Percentiles rank a stretch among this genome's conserved stretches.
Evolutionary conservation across 495 filamentous ascomycete species (phyloP).

Genomic region (Penicillium bovifimosum): DNA sequence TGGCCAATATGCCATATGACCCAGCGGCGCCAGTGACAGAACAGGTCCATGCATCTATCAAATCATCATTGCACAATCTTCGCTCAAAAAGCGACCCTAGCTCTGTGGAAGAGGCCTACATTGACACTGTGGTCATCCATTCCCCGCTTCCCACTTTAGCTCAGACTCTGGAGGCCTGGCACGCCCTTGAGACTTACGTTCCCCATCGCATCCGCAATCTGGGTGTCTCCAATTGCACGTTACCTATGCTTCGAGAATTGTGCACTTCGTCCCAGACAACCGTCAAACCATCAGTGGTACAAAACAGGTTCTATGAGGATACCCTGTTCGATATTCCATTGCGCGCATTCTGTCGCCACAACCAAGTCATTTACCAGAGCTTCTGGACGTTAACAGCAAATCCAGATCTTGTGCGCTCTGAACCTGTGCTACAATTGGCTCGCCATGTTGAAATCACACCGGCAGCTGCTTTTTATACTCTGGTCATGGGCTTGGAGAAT

Average conservation of each 20-base stretch:
- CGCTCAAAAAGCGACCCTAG: constrained; percentile 22
- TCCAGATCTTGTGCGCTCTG: constrained; percentile 47
- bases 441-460: constrained; percentile 37
- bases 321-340: constrained; percentile 57
- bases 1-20: constrained; percentile 55
- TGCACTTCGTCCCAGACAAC: constrained; percentile 33
- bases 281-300: constrained; percentile 59
- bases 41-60: constrained; percentile 61
- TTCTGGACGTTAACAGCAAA: constrained; percentile 82
- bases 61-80: constrained; percentile 65
- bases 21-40: constrained; percentile 44
- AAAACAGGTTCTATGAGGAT: constrained; percentile 65
- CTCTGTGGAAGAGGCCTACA: constrained; percentile 47
- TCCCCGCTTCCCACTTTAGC: constrained; percentile 53
- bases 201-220: constrained; percentile 57
- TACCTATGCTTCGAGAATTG: constrained; percentile 49
- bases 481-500: constrained; percentile 56
- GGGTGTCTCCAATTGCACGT: constrained; percentile 65
- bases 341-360: constrained; percentile 55
- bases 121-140: constrained; percentile 72
- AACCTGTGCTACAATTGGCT: constrained; percentile 49
- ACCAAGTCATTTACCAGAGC: constrained; percentile 61
- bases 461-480: constrained; percentile 58
- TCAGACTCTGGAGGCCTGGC: constrained; percentile 62
- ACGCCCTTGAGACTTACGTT: constrained; percentile 57